A percentile compares a stretch with the other conserved stretches of the same genome.
These are phyloP conservation scores for Iodosphaeria phyllophila DNA, from an alignment of 2,329 filamentous ascomycete species.

Conservation along the genomic window DNA sequence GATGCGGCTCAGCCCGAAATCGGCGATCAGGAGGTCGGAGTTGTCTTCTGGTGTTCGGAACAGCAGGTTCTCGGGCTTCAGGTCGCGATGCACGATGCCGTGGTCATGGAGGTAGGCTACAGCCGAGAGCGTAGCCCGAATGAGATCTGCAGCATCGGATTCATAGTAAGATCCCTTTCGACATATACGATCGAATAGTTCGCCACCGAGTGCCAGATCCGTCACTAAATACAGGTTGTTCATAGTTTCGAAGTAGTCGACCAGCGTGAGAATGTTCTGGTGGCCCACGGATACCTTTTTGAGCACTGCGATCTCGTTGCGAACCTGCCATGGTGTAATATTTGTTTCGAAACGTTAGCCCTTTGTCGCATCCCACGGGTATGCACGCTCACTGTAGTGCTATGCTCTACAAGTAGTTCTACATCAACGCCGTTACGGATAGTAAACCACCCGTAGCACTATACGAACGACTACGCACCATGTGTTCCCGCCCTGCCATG, in stretches of 20 bases:
- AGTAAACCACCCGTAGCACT: too few species aligned
- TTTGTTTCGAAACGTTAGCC: too few species aligned
- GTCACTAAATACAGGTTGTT: slow-evolving; percentile 98
- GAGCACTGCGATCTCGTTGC: slow-evolving; percentile 94
- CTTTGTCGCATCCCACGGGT: too few species aligned
- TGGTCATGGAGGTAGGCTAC: slow-evolving; percentile 97
- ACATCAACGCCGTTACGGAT: too few species aligned
- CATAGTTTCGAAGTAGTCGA: slow-evolving; percentile 99
- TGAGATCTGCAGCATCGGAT: slow-evolving; percentile 85
- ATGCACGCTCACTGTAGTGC: too few species aligned
- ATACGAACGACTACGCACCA: slow-evolving; percentile 47
- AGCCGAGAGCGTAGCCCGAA: slow-evolving; percentile 87
- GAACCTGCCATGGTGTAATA: slow-evolving; percentile 60
- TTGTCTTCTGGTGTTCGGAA: slow-evolving; percentile 97
- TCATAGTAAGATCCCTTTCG: slow-evolving; percentile 98
- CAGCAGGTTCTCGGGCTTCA: slow-evolving; percentile 93
- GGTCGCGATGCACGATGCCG: slow-evolving; percentile 91
- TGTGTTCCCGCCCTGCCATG: slow-evolving; percentile 95
- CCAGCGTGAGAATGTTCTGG: slow-evolving; percentile 90
- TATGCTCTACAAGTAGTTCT: too few species aligned
- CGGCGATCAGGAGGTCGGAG: slow-evolving; percentile 87
- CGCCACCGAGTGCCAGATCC: slow-evolving; percentile 85
- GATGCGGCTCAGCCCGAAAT: slow-evolving; percentile 88
- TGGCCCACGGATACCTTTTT: slow-evolving; percentile 99
- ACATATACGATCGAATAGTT: slow-evolving; percentile 96